phyloP scores from a whole-genome alignment of 1,139 yeast species.

The Pichia sp. region DNA sequence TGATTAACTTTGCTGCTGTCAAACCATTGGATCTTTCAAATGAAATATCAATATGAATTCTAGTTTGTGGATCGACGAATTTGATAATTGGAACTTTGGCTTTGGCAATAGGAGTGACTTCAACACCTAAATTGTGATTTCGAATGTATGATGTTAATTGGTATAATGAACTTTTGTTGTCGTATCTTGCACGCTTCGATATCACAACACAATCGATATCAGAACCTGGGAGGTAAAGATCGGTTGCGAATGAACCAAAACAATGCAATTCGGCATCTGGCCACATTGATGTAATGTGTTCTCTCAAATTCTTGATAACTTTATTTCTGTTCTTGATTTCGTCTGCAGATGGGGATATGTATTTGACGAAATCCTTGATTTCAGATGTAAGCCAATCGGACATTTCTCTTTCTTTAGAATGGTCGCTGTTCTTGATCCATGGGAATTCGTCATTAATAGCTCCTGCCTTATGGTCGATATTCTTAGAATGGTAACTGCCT shows the following conservation, averaged over 20 bases:
- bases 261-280: constrained; percentile 79
- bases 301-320: constrained; percentile 61
- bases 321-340: constrained; percentile 72
- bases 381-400: constrained; percentile 90
- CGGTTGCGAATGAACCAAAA: constrained; percentile 96
- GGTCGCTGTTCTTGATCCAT: constrained; percentile 79
- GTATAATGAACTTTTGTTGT: constrained; percentile 65
- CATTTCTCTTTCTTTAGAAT: constrained; percentile 68
- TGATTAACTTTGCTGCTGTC: constrained; percentile 77
- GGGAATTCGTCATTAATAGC: constrained; percentile 53
- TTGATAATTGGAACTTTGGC: constrained; percentile 97
- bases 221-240: constrained; percentile 89
- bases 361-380: constrained; percentile 80
- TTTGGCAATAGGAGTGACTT: constrained; percentile 83
- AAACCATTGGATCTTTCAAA: constrained; percentile 88
- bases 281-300: constrained; percentile 65
- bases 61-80: constrained; percentile 72
- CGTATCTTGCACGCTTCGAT: constrained; percentile 64
- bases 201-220: constrained; percentile 94
- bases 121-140: constrained; percentile 59
- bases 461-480: constrained; percentile 27
- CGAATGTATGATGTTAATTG: constrained; percentile 73
- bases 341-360: constrained; percentile 78
- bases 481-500: constrained; percentile 27
- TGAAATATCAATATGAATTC: constrained; percentile 84